A percentile compares a stretch with the other conserved stretches of the same genome.
Conservation (phyloP, 148 eudicot species). For the Amaranthus palmeri region DNA sequence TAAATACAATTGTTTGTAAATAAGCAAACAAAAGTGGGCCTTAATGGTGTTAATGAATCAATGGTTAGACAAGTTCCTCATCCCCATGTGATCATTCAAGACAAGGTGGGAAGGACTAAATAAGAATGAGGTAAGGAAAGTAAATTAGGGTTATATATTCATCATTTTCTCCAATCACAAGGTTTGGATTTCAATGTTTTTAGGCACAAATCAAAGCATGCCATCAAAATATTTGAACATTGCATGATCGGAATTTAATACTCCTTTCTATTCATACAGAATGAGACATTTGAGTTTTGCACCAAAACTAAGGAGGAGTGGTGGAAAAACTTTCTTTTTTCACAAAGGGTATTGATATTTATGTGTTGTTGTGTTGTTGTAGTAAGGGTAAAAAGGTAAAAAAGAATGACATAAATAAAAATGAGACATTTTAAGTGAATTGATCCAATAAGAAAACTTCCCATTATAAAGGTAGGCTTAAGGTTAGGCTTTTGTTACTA, state of each 20-base stretch:
- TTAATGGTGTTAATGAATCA: slow-evolving; percentile 31
- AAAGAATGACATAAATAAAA: too few relatives aligned
- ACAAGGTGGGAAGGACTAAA: neutral
- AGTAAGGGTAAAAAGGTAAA: too few relatives aligned
- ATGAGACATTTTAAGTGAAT: neutral
- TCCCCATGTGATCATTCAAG: slow-evolving; percentile 46
- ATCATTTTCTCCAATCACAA: slow-evolving; percentile 13
- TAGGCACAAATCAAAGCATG: neutral
- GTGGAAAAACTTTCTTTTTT: too few relatives aligned
- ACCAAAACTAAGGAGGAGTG: too few relatives aligned
- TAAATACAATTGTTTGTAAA: slow-evolving; percentile 37
- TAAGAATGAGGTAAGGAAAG: neutral
- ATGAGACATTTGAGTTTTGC: too few relatives aligned
- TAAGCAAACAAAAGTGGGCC: slow-evolving; percentile 54
- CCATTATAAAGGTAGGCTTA: too few relatives aligned
- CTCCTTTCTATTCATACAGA: too few relatives aligned
- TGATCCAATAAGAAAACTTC: neutral
- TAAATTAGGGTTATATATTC: neutral
- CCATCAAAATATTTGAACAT: slow-evolving; percentile 8
- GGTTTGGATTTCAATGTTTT: neutral
- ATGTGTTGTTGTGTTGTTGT: too few relatives aligned
- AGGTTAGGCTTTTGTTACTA: slow-evolving; percentile 1
- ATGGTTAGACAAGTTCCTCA: slow-evolving; percentile 19
- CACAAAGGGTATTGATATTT: too few relatives aligned
- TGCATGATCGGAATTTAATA: neutral